Evolutionary conservation across 495 filamentous ascomycete genomes (phyloP), one percentile per base, ranked within the genome.

Genomic region (Penicillium goetzii): DNA sequence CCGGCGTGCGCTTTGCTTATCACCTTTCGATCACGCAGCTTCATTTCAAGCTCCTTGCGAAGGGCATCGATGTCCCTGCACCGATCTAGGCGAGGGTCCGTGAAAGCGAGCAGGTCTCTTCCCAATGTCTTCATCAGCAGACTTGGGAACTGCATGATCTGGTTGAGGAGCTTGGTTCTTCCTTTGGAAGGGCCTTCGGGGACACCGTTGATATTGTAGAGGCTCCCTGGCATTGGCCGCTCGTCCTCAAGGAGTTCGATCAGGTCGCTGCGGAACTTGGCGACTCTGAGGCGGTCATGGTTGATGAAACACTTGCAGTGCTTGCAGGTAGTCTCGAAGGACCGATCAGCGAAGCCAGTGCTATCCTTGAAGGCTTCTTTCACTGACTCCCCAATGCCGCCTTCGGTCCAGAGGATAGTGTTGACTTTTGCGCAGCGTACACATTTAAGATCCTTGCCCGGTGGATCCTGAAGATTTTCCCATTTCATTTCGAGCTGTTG

Each of bases 301-400:
- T 75, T 71, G 50, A 91, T 79, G 4, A 63, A 61, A 30, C 76
- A 72, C 15, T 58, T 62, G 71, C 90, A 92, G 23, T 67, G 66
- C 10, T 66, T 56, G 62, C 81, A 82, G 9, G 23, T 41, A 1
- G 58, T 68, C 0, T 58, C 49, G 38, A 92, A 85, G 3, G 80
- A 77, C 53, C 80, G 78, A 62, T 93, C 90, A 10, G 88, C 87
- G 61, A 85, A 90, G 30, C 90, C 90, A n/a, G 61, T 59, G 51
- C 54, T 50, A 2, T 64, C 30, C 23, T 54, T 36, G 55, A 73
- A 70, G 25, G 67, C 64, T 14, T 68, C 32, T 2, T 60, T 53
- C 33, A 71, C 36, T 0, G 57, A 50, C 0, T 38, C 23, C 2
- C 64, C 60, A 0, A 74, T 66, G 6, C 51, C 43, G 4, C 63